Evolutionary conservation across 208 protist species (phyloP).

Genomic region (Trypanosoma congolense): DNA sequence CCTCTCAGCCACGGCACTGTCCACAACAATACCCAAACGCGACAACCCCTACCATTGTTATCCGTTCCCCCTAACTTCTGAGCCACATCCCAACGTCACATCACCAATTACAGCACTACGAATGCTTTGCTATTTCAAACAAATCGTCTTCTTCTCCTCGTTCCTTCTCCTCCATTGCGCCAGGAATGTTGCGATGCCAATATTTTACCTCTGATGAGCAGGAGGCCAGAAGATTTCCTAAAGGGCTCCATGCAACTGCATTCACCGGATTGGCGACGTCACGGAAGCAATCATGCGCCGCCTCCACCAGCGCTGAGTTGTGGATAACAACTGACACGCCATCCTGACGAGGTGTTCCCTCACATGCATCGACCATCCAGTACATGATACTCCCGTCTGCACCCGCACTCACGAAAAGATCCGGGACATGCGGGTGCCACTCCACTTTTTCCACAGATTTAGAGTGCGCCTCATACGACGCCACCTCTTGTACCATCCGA

Average conservation of each 20-base stretch:
- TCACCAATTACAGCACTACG: conserved; percentile 2
- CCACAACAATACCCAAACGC: too few relatives aligned
- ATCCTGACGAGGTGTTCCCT: conserved; percentile 46
- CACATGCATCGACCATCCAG: conserved; percentile 78
- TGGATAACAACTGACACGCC: conserved; percentile 53
- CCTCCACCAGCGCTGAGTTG: conserved; percentile 62
- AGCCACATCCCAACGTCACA: too few relatives aligned
- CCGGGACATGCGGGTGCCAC: conserved; percentile 73
- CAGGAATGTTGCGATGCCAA: conserved; percentile 84
- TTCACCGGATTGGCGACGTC: conserved; percentile 77
- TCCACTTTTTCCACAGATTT: conserved; percentile 67
- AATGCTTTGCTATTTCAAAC: conserved; percentile 34
- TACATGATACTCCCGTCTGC: conserved; percentile 76
- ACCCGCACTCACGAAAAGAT: conserved; percentile 75
- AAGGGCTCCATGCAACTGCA: conserved; percentile 71
- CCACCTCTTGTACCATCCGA: conserved; percentile 73
- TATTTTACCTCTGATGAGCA: conserved; percentile 81
- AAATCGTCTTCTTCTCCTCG: conserved; percentile 67
- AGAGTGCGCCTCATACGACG: conserved; percentile 70
- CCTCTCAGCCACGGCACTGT: too few relatives aligned
- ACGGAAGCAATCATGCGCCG: conserved; percentile 73
- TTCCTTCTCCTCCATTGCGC: conserved; percentile 80
- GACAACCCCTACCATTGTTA: too few relatives aligned
- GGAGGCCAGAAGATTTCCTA: conserved; percentile 77
- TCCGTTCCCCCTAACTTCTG: too few relatives aligned